A percentile compares a stretch with the other conserved stretches of the same genome.
These are phyloP conservation scores for Talaromyces ruber DNA, from an alignment of 495 filamentous ascomycete genomes.

Conservation along the genomic window DNA sequence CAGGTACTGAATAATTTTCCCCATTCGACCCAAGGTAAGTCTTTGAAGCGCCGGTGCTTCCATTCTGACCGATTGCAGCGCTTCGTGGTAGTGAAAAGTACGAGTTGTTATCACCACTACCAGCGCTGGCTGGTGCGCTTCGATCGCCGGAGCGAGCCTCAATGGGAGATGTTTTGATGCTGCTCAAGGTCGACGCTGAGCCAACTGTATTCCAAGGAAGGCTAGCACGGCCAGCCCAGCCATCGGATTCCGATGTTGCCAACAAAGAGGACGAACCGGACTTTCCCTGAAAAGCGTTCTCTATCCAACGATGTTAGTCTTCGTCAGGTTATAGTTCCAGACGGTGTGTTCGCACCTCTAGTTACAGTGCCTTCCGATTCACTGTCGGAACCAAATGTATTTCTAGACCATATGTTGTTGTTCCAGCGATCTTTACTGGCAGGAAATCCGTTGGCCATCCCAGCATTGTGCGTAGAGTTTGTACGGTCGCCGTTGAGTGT, in stretches of 20 bases:
- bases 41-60: slow-evolving; percentile 18
- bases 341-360: not conserved
- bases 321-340: not conserved
- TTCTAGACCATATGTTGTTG: slow-evolving; percentile 54
- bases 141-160: slow-evolving; percentile 37
- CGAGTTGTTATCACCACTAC: slow-evolving; percentile 25
- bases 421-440: slow-evolving; percentile 43
- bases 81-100: slow-evolving; percentile 34
- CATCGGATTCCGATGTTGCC: slow-evolving; percentile 56
- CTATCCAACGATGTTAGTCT: slow-evolving; percentile 5
- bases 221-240: slow-evolving; percentile 37
- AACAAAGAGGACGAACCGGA: slow-evolving; percentile 60
- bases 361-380: slow-evolving; percentile 2
- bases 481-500: slow-evolving; percentile 30
- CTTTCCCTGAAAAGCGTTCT: slow-evolving; percentile 37
- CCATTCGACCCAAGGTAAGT: slow-evolving; percentile 24
- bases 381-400: slow-evolving; percentile 36
- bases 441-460: slow-evolving; percentile 36
- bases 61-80: slow-evolving; percentile 17
- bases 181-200: slow-evolving; percentile 29
- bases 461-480: slow-evolving; percentile 24
- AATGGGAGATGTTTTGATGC: slow-evolving; percentile 40
- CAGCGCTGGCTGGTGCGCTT: slow-evolving; percentile 25
- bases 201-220: slow-evolving; percentile 49
- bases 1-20: slow-evolving; percentile 27